These are phyloP conservation scores for Agrocybe praecox DNA, from an alignment of 768 basidiomycete genomes.

Conservation along the genomic window DNA sequence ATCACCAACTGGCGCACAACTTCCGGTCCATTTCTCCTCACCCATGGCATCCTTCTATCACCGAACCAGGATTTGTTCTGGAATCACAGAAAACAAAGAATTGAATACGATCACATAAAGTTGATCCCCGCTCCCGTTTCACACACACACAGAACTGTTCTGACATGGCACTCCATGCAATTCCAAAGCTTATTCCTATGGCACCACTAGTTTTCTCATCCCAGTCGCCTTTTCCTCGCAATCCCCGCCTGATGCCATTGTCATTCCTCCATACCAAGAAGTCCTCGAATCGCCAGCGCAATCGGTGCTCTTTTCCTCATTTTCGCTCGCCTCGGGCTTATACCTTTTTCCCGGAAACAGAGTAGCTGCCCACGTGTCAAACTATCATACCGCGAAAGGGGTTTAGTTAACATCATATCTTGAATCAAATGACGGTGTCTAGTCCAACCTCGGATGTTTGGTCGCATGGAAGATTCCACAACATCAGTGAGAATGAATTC, in stretches of 20 bases:
- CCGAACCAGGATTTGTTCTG: neutral
- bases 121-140: constrained; percentile 7
- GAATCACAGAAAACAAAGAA: constrained; percentile 2
- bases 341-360: constrained; percentile 4
- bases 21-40: constrained; percentile 13
- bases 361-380: constrained; percentile 12
- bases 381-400: constrained; percentile 2
- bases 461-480: neutral
- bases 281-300: neutral
- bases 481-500: constrained; percentile 10
- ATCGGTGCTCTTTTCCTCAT: neutral
- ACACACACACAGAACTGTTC: constrained; percentile 10
- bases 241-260: constrained; percentile 11
- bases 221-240: constrained; percentile 9
- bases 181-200: constrained; percentile 6
- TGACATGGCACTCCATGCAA: constrained; percentile 4
- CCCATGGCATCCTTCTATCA: constrained; percentile 20
- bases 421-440: constrained; percentile 17
- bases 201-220: neutral
- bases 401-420: constrained; percentile 5
- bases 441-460: constrained; percentile 9
- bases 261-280: too few relatives aligned
- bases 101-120: constrained; percentile 1
- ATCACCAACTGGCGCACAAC: constrained; percentile 4
- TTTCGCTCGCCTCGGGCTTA: constrained; percentile 1